Conservation (phyloP, 2,329 filamentous ascomycete species). For the Pezicula rhizophila region DNA sequence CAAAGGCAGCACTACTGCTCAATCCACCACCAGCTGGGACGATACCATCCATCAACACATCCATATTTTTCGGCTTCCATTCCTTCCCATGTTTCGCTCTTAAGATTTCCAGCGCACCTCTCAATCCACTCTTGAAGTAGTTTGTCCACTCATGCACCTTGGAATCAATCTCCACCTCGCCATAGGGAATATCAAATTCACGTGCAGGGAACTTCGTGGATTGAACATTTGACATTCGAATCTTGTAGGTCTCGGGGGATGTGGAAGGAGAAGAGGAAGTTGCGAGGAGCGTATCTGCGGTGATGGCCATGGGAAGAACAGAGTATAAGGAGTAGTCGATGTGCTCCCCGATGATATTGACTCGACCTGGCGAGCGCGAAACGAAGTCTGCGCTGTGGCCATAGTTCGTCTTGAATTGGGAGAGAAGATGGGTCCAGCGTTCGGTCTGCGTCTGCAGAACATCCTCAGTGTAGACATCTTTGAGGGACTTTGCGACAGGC, state of each 20-base stretch:
- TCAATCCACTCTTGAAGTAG: conserved; percentile 91
- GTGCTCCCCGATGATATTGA: conserved; percentile 98
- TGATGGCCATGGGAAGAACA: conserved; percentile 92
- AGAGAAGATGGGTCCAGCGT: conserved; percentile 71
- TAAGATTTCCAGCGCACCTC: conserved; percentile 74
- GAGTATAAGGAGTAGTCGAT: conserved; percentile 98
- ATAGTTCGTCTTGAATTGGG: conserved; percentile 65
- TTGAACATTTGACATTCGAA: conserved; percentile 77
- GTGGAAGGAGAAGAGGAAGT: conserved; percentile 51
- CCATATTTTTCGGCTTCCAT: conserved; percentile 71
- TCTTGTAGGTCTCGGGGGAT: conserved; percentile 49
- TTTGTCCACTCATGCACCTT: conserved; percentile 91
- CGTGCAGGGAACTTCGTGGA: conserved; percentile 67
- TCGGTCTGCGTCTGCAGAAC: conserved; percentile 59
- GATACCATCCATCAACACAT: conserved; percentile 83
- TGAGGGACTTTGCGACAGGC: conserved; percentile 67
- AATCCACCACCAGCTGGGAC: conserved; percentile 89
- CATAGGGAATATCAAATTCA: conserved; percentile 64
- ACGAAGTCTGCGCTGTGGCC: conserved; percentile 71
- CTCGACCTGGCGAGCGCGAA: conserved; percentile 82
- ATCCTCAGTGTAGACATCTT: conserved; percentile 77
- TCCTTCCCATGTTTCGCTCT: conserved; percentile 53
- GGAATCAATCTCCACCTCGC: conserved; percentile 74
- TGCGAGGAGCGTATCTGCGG: conserved; percentile 83
- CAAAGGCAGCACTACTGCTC: conserved; percentile 89